Base-by-base conservation (phyloP, 768 basidiomycete genomes). In the Jaapia argillacea region DNA sequence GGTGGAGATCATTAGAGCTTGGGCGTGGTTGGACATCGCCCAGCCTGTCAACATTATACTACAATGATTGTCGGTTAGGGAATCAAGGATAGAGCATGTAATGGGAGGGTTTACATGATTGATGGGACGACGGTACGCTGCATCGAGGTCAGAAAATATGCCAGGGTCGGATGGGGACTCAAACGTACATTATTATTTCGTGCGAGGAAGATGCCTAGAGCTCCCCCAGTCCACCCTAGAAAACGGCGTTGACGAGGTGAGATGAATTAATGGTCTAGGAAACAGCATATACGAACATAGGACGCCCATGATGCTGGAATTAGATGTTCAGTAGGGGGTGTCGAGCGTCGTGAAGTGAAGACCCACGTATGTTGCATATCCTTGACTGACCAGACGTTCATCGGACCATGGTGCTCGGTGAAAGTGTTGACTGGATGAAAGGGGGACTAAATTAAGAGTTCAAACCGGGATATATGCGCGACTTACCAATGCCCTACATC, bases 291-390 rank as follows among this genome's bases (percentile, higher is more conserved):
- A 52, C 75, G 40, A 65, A 83, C 83, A 86, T 26, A 87, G 65
- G 20, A 87, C 70, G 24, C 85, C 85, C 5, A 90, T 64, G 41
- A 84, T 75, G 2, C 84, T 87, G 43, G 2, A 40, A 33, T 33
- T 33, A 10, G 10, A 10, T 33, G 28, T 33, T 10, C 28, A 10
- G 28, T 33, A 33, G 10, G 28, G 28, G 10, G 10, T 10, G 10
- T 16, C 28, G 28, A 16, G 31, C 25, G 26, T 31, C 6, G 22
- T 2, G 13, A 5, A 31, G 3, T 40, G 42, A 42, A 42, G 37
- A 69, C 84, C 49, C 55, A 88, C 79, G 88, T 90, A 60, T 94
- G 91, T 54, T 93, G 90, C 86, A 92, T 85, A 59, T 94, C 92
- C 59, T 94, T 92, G 42, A 82, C 83, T 2, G 79, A 84, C 92